These are phyloP conservation scores for Chlamydomonas eustigma DNA, from an alignment of 139 green algal species.

Conservation along the genomic window DNA sequence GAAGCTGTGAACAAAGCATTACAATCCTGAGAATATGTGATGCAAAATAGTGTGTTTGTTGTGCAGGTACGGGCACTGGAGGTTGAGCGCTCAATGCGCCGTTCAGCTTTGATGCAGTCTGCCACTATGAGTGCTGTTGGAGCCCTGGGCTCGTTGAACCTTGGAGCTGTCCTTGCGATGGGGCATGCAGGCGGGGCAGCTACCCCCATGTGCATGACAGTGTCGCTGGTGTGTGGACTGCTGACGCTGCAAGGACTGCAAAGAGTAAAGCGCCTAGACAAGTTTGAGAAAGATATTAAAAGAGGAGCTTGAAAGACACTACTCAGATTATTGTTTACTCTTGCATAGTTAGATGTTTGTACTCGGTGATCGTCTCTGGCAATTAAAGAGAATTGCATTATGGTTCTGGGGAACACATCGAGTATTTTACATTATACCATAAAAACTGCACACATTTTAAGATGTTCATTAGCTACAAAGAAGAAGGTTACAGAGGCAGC, in stretches of 20 bases:
- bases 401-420: too few species aligned
- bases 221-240: slow-evolving; percentile 48
- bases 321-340: too few species aligned
- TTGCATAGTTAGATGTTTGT: too few species aligned
- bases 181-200: slow-evolving; percentile 9
- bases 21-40: too few species aligned
- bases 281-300: slow-evolving; percentile 77
- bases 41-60: too few species aligned
- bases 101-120: slow-evolving; percentile 51
- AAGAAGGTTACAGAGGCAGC: too few species aligned
- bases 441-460: too few species aligned
- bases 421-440: too few species aligned
- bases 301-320: slow-evolving; percentile 15
- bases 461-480: too few species aligned
- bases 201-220: slow-evolving; percentile 26
- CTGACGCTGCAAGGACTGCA: slow-evolving; percentile 45
- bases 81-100: slow-evolving; percentile 60
- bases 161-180: slow-evolving; percentile 61
- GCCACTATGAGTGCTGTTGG: slow-evolving; percentile 62
- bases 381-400: too few species aligned
- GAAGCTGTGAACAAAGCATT: too few species aligned
- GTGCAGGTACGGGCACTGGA: slow-evolving; percentile 70
- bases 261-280: slow-evolving; percentile 71
- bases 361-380: too few species aligned
- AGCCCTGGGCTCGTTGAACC: slow-evolving; percentile 57